phyloP scores from a whole-genome alignment of 352 stramenopile genomes.

The Pythium apleroticum region DNA sequence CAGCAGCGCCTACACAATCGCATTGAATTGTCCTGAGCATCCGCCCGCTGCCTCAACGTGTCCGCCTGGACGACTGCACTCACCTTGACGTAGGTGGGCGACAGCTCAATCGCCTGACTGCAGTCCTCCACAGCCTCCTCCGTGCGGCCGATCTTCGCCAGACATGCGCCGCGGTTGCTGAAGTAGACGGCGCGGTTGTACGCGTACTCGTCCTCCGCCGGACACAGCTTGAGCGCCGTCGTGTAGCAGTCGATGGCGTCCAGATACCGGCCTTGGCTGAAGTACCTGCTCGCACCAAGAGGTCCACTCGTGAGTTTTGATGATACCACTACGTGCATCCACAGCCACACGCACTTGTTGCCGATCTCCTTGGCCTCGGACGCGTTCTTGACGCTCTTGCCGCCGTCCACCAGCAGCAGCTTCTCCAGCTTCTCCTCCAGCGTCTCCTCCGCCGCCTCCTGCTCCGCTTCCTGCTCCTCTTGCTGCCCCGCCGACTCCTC shows the following conservation, averaged over 20 bases:
- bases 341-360: slow-evolving; percentile 59
- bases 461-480: slow-evolving; percentile 23
- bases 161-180: slow-evolving; percentile 81
- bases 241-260: slow-evolving; percentile 88
- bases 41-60: no score
- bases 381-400: slow-evolving; percentile 60
- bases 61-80: no score
- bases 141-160: slow-evolving; percentile 58
- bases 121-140: slow-evolving; percentile 95
- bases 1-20: slow-evolving; percentile 53
- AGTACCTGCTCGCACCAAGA: slow-evolving; percentile 47
- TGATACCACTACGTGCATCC: not conserved
- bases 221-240: slow-evolving; percentile 76
- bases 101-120: slow-evolving; percentile 91
- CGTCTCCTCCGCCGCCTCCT: slow-evolving; percentile 51
- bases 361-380: slow-evolving; percentile 80
- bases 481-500: slow-evolving; percentile 5
- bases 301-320: slow-evolving; percentile 6
- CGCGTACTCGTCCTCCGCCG: slow-evolving; percentile 67
- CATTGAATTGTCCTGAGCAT: not conserved
- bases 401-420: slow-evolving; percentile 47
- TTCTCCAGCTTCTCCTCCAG: slow-evolving; percentile 65
- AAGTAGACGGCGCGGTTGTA: slow-evolving; percentile 87
- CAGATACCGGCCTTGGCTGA: slow-evolving; percentile 62
- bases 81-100: slow-evolving; percentile 96